Evolutionary conservation across 495 filamentous ascomycete genomes (phyloP).

Genomic region (Penicillium tannophilum): DNA sequence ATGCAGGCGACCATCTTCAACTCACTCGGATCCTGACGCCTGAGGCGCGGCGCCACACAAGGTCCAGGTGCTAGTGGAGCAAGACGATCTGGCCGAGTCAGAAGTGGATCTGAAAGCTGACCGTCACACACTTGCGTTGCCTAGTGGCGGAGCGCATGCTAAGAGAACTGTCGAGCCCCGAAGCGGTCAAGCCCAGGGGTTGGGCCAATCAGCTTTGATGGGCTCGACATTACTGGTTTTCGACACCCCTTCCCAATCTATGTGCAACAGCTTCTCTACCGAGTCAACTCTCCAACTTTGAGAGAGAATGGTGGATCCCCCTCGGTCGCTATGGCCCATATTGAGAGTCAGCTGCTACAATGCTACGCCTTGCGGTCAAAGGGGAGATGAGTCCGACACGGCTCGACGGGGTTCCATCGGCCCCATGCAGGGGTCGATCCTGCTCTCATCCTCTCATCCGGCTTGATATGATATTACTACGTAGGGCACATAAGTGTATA

Average conservation of each 20-base stretch:
- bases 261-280: conserved; percentile 5
- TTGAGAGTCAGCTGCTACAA: conserved; percentile 4
- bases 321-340: background rate
- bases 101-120: conserved; percentile 5
- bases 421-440: conserved; percentile 28
- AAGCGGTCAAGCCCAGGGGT: conserved; percentile 16
- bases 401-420: conserved; percentile 1
- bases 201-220: conserved; percentile 7
- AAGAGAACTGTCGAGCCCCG: conserved; percentile 1
- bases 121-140: conserved; percentile 19
- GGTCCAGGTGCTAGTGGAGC: conserved; percentile 28
- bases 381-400: background rate
- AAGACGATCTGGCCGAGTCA: conserved; percentile 15
- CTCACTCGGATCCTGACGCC: conserved; percentile 19
- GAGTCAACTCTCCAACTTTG: background rate
- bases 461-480: background rate
- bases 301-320: background rate
- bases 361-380: conserved; percentile 8
- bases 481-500: conserved; percentile 5
- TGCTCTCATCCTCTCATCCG: conserved; percentile 11
- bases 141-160: conserved; percentile 16
- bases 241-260: conserved; percentile 3
- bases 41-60: conserved; percentile 30
- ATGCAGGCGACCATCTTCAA: conserved; percentile 16
- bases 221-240: background rate